Conservation (phyloP, 345 rosid species). For the Turnera subulata region DNA sequence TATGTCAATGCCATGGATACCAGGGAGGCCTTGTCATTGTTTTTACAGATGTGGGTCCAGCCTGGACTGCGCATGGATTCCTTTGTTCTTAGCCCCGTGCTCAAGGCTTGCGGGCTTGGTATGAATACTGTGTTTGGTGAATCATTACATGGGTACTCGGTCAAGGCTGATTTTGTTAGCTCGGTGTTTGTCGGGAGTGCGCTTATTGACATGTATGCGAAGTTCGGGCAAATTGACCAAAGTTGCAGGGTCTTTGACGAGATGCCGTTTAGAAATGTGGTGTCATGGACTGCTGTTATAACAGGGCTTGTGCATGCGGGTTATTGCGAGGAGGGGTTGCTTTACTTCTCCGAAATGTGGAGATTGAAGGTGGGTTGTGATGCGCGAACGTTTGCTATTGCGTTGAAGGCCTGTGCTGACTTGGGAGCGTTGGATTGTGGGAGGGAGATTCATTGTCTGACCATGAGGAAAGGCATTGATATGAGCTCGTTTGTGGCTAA, state of each 20-base stretch:
- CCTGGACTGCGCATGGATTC: conserved; percentile 54
- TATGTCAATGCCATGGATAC: conserved; percentile 46
- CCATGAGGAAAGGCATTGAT: conserved; percentile 51
- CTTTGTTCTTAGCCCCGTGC: conserved; percentile 58
- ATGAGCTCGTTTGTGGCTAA: conserved; percentile 56
- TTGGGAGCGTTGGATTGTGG: conserved; percentile 53
- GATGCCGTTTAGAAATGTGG: conserved; percentile 60
- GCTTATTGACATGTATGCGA: conserved; percentile 64
- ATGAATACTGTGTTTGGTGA: conserved; percentile 47
- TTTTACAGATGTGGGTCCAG: conserved; percentile 55
- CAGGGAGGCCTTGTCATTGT: conserved; percentile 56
- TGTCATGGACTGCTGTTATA: conserved; percentile 82
- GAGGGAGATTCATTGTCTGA: conserved; percentile 68
- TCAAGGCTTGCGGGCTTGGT: conserved; percentile 63
- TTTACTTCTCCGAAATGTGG: conserved; percentile 64
- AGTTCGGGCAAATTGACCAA: conserved; percentile 40
- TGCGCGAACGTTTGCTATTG: conserved; percentile 52
- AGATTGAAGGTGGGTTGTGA: conserved; percentile 46
- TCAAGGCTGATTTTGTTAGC: conserved; percentile 46
- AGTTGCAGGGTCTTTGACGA: conserved; percentile 60
- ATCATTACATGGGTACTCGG: conserved; percentile 59
- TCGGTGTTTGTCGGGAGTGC: conserved; percentile 75
- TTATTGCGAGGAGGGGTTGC: conserved; percentile 44
- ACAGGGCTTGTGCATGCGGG: conserved; percentile 71
- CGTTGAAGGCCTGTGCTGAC: conserved; percentile 75